Percentiles rank a stretch among this genome's conserved stretches.
Evolutionary conservation across 1,284 basidiomycete species (phyloP).

Genomic region (Xerocomus minutiporus): DNA sequence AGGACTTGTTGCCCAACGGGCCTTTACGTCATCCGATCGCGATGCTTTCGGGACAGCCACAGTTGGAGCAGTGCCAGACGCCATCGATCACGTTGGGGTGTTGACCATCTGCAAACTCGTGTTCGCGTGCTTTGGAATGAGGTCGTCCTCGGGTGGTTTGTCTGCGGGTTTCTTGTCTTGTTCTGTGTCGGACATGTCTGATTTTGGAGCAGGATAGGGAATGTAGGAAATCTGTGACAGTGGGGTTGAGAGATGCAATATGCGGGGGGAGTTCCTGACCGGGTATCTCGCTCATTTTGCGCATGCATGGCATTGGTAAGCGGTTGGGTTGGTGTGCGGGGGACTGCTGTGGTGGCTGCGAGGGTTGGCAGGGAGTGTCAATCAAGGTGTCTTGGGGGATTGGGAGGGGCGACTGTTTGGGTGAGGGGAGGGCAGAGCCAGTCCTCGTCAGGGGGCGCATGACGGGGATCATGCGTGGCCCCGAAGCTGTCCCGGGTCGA

Average conservation of each 20-base stretch:
- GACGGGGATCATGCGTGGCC: slow-evolving; percentile 23
- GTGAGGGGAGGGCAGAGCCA: slow-evolving; percentile 26
- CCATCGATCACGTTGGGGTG: slow-evolving; percentile 79
- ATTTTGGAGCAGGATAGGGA: slow-evolving; percentile 19
- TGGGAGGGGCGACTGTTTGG: slow-evolving; percentile 27
- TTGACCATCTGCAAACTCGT: slow-evolving; percentile 74
- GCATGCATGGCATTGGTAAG: slow-evolving; percentile 24
- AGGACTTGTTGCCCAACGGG: slow-evolving; percentile 83
- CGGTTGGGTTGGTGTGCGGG: slow-evolving; percentile 24
- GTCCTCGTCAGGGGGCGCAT: slow-evolving; percentile 30
- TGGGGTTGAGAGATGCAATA: slow-evolving; percentile 31
- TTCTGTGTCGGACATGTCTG: slow-evolving; percentile 15
- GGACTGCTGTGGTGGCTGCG: slow-evolving; percentile 31
- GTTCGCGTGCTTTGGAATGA: slow-evolving; percentile 53
- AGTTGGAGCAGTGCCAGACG: slow-evolving; percentile 90
- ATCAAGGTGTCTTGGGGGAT: slow-evolving; percentile 25
- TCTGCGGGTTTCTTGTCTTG: slow-evolving; percentile 26
- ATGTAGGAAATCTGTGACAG: slow-evolving; percentile 33
- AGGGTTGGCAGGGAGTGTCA: slow-evolving; percentile 20
- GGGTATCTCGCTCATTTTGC: slow-evolving; percentile 23
- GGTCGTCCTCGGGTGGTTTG: slow-evolving; percentile 24
- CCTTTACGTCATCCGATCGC: slow-evolving; percentile 84
- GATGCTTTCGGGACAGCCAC: slow-evolving; percentile 81
- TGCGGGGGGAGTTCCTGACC: slow-evolving; percentile 33
- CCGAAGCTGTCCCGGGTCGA: slow-evolving; percentile 26